These are phyloP conservation scores for Leccinum incarnatum DNA, from an alignment of 768 basidiomycete species.

Conservation along the genomic window DNA sequence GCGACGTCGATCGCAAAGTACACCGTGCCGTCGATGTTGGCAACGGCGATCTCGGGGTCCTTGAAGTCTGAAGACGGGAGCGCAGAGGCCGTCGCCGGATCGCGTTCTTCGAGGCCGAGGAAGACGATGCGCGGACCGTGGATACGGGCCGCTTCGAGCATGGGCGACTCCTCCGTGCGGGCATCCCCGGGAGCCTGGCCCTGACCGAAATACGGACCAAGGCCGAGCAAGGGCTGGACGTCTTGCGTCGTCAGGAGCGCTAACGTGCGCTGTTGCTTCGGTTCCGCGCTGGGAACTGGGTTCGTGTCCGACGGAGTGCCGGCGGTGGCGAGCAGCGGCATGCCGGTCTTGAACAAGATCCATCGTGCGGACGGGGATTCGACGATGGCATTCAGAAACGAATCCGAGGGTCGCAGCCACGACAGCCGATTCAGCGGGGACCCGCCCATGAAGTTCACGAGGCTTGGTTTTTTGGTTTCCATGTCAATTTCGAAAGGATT, in stretches of 20 bases:
- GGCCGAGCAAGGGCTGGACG: conserved; percentile 62
- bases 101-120: conserved; percentile 70
- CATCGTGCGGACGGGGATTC: conserved; percentile 62
- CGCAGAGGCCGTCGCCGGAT: conserved; percentile 42
- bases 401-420: conserved; percentile 72
- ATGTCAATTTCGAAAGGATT: not conserved
- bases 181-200: conserved; percentile 44
- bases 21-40: conserved; percentile 72
- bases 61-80: conserved; percentile 67
- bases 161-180: conserved; percentile 23
- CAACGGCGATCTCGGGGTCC: conserved; percentile 49
- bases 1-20: conserved; percentile 83
- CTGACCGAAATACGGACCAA: conserved; percentile 70
- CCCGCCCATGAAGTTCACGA: conserved; percentile 51
- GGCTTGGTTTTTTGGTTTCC: conserved; percentile 28
- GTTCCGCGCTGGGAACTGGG: not conserved
- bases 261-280: conserved; percentile 31
- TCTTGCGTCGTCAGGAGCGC: conserved; percentile 59
- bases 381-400: conserved; percentile 74
- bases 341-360: conserved; percentile 72
- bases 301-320: conserved; percentile 21
- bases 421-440: conserved; percentile 79
- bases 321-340: conserved; percentile 55
- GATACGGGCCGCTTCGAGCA: conserved; percentile 57
- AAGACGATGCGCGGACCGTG: conserved; percentile 66